phyloP scores from a whole-genome alignment of 345 rosid genomes.

The Bruguiera sexangula region DNA sequence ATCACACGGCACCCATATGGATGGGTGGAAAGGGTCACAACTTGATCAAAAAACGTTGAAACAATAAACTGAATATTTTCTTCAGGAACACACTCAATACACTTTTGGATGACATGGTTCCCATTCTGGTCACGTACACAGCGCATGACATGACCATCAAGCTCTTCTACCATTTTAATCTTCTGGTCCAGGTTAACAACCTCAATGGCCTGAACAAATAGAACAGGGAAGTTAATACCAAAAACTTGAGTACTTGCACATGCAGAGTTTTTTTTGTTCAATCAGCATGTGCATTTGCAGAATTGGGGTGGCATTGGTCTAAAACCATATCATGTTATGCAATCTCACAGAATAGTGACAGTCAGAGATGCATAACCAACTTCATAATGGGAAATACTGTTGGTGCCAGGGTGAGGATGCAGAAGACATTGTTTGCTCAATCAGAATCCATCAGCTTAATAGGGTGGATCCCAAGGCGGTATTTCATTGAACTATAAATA shows the following conservation, averaged over 20 bases:
- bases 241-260: background rate
- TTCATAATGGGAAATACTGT: no score
- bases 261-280: background rate
- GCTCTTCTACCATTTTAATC: constrained; percentile 83
- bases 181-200: constrained; percentile 90
- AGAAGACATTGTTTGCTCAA: background rate
- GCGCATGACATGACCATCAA: constrained; percentile 89
- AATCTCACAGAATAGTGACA: background rate
- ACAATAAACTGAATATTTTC: constrained; percentile 77
- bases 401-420: no score
- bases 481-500: background rate
- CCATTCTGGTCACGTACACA: constrained; percentile 98
- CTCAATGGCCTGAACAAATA: constrained; percentile 66
- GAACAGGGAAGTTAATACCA: background rate
- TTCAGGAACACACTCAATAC: constrained; percentile 92
- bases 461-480: background rate
- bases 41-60: constrained; percentile 80
- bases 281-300: background rate
- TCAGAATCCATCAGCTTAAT: background rate
- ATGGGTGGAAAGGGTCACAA: constrained; percentile 77
- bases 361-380: no score
- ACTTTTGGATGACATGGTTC: constrained; percentile 95
- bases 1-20: constrained; percentile 97
- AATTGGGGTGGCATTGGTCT: background rate
- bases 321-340: background rate